phyloP scores from a whole-genome alignment of 371 early-diverging fungal genomes.

The Rhizomucor pusillus region DNA sequence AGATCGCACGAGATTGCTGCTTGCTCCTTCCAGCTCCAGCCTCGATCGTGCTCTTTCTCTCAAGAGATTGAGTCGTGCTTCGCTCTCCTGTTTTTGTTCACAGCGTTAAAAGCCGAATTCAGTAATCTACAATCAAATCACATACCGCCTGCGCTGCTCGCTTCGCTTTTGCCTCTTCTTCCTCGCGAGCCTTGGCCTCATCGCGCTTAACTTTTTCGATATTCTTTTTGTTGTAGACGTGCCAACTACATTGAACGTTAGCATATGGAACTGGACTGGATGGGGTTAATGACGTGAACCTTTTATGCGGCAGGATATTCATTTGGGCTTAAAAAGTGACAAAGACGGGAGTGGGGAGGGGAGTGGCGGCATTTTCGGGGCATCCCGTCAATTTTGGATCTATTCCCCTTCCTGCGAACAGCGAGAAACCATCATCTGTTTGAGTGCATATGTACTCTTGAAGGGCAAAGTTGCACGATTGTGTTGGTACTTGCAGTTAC shows the following conservation, averaged over 20 bases:
- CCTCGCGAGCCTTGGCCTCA: constrained; percentile 61
- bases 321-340: constrained; percentile 17
- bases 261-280: not conserved
- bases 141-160: constrained; percentile 50
- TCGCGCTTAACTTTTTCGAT: constrained; percentile 66
- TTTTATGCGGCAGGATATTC: constrained; percentile 76
- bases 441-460: too few relatives aligned
- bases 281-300: constrained; percentile 26
- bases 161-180: constrained; percentile 45
- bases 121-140: not conserved
- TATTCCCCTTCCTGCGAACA: too few relatives aligned
- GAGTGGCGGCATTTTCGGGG: too few relatives aligned
- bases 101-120: not conserved
- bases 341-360: too few relatives aligned
- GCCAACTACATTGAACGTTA: constrained; percentile 51
- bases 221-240: constrained; percentile 76
- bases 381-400: too few relatives aligned
- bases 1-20: constrained; percentile 1
- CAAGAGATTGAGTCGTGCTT: constrained; percentile 49
- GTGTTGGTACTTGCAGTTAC: too few relatives aligned
- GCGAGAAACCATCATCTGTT: too few relatives aligned
- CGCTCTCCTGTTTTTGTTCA: constrained; percentile 55
- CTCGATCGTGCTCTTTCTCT: constrained; percentile 46
- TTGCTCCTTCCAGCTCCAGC: constrained; percentile 1
- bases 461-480: too few relatives aligned